These are phyloP conservation scores for Boechera stricta DNA, from an alignment of 345 rosid species.

Conservation along the genomic window DNA sequence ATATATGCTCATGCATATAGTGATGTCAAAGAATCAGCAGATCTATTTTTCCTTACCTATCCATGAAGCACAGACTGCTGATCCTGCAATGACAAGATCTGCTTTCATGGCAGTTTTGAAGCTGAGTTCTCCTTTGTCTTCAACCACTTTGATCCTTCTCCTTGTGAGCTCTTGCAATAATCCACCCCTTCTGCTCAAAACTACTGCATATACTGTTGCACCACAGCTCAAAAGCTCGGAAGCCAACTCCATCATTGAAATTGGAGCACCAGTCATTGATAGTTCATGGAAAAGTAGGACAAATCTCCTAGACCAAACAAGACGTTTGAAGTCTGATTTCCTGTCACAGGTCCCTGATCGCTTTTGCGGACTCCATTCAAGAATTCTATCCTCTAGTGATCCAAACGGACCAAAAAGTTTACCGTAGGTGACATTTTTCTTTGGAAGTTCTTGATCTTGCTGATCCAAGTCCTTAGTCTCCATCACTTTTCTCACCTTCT, in stretches of 20 bases:
- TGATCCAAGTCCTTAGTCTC: slow-evolving; percentile 52
- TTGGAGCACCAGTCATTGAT: slow-evolving; percentile 99
- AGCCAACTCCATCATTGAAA: slow-evolving; percentile 97
- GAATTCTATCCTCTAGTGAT: slow-evolving; percentile 65
- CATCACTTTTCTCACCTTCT: slow-evolving; percentile 47
- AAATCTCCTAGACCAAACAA: slow-evolving; percentile 98
- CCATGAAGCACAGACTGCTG: slow-evolving; percentile 98
- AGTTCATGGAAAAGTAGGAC: slow-evolving; percentile 90
- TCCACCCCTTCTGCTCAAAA: slow-evolving; percentile 93
- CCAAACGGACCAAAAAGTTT: slow-evolving; percentile 93
- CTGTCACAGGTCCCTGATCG: slow-evolving; percentile 95
- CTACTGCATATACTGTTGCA: slow-evolving; percentile 94
- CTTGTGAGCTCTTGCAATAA: slow-evolving; percentile 80
- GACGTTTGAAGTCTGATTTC: slow-evolving; percentile 86
- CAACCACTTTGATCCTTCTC: slow-evolving; percentile 90
- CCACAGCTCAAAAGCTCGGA: slow-evolving; percentile 99
- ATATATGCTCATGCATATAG: background rate
- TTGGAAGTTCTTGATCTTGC: slow-evolving; percentile 68
- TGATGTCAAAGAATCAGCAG: slow-evolving; percentile 22
- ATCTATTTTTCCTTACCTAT: slow-evolving; percentile 60
- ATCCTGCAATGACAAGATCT: slow-evolving; percentile 93
- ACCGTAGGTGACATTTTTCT: slow-evolving; percentile 68
- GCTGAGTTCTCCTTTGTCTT: slow-evolving; percentile 89
- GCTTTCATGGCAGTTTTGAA: slow-evolving; percentile 96
- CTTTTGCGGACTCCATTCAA: slow-evolving; percentile 92